Evolutionary conservation across 345 rosid genomes (phyloP), one percentile per base, ranked within the genome.

Genomic region (Aquilaria yunnanensis): DNA sequence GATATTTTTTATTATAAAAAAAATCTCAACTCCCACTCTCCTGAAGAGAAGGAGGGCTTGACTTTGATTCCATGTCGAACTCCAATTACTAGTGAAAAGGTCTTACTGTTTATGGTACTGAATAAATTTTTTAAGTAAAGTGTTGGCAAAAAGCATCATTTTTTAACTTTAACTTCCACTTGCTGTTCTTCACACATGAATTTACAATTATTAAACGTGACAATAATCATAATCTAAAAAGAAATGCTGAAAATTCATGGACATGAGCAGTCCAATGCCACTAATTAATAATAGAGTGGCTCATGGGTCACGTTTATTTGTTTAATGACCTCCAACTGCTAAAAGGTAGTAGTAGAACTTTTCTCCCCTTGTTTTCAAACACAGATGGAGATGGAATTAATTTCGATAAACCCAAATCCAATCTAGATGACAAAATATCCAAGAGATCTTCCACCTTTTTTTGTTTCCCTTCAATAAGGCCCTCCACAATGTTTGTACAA

Each of bases 321-420:
- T 64, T 32, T 30, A n/a, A 5, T 12, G 14, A 57, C 13, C 30
- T 16, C 46, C 16, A 56, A 62, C 47, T 33, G 3, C 23, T 23
- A 23, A 23, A 23, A 23, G 23, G 23, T 23, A 23, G 23, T 23
- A 23, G 1, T 23, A 37, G 7, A 10, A 2, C 23, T 53, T 12
- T 47, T 50, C 53, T 14, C 41, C 41, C 61, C 5, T 10, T 37
- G 47, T 57, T 47, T 53, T 9, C 4, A 14, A 14, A 1, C 30
- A 51, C 50, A 29, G 60, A 63, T 60, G 58, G 48, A 58, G 9
- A 43, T 33, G 4, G 62, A 56, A 33, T 14, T 5, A 48, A 46
- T 45, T 33, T 61, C 29, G 66, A 52, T 66, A 71, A 63, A 57
- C 60, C 72, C 72, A 71, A 55, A 37, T 37, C 72, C 65, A 23